A percentile compares a stretch with the other conserved stretches of the same genome.
phyloP scores from a whole-genome alignment of 2,329 filamentous ascomycete species.

The Claviceps sp. region DNA sequence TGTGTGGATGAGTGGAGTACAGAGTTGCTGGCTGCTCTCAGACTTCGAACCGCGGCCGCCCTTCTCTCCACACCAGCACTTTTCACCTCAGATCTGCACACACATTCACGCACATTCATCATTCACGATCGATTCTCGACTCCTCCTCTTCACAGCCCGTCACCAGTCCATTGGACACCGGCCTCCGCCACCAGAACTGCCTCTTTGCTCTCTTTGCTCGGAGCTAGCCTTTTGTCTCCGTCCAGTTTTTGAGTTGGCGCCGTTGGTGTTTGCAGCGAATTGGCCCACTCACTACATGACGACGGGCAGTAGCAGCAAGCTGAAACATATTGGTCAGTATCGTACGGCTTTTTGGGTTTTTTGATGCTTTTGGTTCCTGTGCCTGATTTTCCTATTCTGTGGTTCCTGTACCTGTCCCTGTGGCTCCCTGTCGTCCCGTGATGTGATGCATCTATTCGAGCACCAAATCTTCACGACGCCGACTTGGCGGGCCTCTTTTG shows the following conservation, averaged over 20 bases:
- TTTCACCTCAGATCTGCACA: background rate
- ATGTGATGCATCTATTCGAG: background rate
- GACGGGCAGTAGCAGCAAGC: background rate
- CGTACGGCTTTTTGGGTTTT: background rate
- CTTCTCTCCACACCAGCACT: background rate
- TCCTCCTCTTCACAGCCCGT: background rate
- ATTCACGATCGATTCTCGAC: background rate
- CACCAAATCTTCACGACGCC: no score
- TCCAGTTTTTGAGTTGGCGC: no score
- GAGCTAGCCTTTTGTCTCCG: no score
- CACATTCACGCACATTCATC: background rate
- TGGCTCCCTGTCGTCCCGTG: no score
- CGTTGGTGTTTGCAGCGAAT: no score
- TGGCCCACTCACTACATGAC: background rate
- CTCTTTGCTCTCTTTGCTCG: no score
- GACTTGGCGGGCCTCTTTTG: no score
- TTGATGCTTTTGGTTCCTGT: background rate
- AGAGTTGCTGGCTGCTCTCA: background rate
- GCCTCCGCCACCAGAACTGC: no score
- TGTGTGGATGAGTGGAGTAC: background rate
- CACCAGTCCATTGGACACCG: background rate
- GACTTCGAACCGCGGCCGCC: background rate
- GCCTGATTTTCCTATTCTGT: background rate
- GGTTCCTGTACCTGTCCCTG: no score
- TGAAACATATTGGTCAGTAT: background rate